phyloP scores from a whole-genome alignment of 345 rosid species.

The Dipteronia dyeriana region DNA sequence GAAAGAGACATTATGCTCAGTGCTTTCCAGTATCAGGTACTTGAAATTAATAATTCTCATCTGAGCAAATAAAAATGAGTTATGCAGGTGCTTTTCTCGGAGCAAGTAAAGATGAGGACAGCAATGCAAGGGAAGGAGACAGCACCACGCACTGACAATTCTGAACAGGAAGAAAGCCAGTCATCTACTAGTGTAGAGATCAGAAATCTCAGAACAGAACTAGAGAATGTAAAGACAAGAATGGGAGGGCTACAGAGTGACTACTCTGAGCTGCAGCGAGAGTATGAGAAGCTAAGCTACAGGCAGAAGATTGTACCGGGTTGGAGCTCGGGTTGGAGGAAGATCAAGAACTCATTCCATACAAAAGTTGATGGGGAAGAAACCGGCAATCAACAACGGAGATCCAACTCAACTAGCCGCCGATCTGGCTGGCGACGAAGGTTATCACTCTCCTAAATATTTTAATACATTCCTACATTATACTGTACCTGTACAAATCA shows the following conservation, averaged over 20 bases:
- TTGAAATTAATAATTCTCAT: background rate
- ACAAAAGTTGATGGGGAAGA: conserved; percentile 44
- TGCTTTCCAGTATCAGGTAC: background rate
- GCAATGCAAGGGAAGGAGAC: conserved; percentile 60
- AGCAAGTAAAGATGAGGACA: conserved; percentile 80
- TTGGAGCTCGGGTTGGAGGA: conserved; percentile 55
- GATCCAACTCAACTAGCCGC: conserved; percentile 22
- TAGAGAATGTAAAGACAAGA: conserved; percentile 52
- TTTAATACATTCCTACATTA: background rate
- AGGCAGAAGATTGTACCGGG: conserved; percentile 40
- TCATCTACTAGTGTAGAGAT: conserved; percentile 49
- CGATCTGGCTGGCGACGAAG: conserved; percentile 40
- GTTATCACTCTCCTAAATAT: conserved; percentile 44
- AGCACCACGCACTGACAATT: conserved; percentile 35
- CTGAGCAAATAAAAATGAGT: conserved; percentile 8
- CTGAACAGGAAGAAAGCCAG: conserved; percentile 45
- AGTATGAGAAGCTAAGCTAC: conserved; percentile 51
- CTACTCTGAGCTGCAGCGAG: conserved; percentile 64
- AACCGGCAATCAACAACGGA: conserved; percentile 31
- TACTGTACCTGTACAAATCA: background rate
- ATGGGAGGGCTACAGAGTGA: conserved; percentile 68
- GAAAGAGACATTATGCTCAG: background rate
- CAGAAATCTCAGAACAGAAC: conserved; percentile 55
- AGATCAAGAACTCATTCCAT: conserved; percentile 53
- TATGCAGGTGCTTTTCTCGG: conserved; percentile 70